A percentile compares a stretch with the other conserved stretches of the same genome.
Conservation (phyloP, 306 rosid genomes). For the Arachis hypogaea region DNA sequence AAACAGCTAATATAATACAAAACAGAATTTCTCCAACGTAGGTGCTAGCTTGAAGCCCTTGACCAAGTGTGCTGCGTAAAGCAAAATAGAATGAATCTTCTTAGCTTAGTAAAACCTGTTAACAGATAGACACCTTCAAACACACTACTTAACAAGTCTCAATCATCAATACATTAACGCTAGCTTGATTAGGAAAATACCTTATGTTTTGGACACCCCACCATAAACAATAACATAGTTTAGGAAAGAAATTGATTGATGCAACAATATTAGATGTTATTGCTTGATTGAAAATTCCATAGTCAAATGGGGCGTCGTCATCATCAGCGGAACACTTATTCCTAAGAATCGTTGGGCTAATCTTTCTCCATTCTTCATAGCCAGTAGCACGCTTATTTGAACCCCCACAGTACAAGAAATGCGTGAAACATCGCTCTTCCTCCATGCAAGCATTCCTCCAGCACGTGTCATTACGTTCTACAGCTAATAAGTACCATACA, state of each 20-base stretch:
- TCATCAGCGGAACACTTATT: slow-evolving; percentile 45
- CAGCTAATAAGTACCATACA: slow-evolving; percentile 80
- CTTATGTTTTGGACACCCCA: slow-evolving; percentile 92
- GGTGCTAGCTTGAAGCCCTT: slow-evolving; percentile 86
- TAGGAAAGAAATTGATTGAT: slow-evolving; percentile 57
- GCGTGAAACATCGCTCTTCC: slow-evolving; percentile 45
- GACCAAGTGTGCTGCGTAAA: slow-evolving; percentile 86
- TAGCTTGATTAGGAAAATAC: slow-evolving; percentile 38
- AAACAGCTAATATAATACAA: slow-evolving; percentile 72
- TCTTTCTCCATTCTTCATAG: slow-evolving; percentile 53
- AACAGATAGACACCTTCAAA: background rate
- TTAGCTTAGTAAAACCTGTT: slow-evolving; percentile 19
- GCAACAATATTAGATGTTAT: slow-evolving; percentile 59
- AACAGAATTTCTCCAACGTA: slow-evolving; percentile 77
- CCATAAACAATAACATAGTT: slow-evolving; percentile 83
- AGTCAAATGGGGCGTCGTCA: slow-evolving; percentile 49
- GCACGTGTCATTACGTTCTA: slow-evolving; percentile 78
- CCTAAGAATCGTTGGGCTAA: slow-evolving; percentile 52
- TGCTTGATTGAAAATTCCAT: slow-evolving; percentile 76
- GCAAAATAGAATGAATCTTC: slow-evolving; percentile 33
- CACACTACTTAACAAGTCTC: background rate
- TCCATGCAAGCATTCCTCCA: slow-evolving; percentile 67
- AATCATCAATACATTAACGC: background rate
- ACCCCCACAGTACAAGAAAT: slow-evolving; percentile 66
- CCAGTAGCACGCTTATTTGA: slow-evolving; percentile 46